Evolutionary conservation across 129 eudicot species (phyloP).

Genomic region (Arctium minus): DNA sequence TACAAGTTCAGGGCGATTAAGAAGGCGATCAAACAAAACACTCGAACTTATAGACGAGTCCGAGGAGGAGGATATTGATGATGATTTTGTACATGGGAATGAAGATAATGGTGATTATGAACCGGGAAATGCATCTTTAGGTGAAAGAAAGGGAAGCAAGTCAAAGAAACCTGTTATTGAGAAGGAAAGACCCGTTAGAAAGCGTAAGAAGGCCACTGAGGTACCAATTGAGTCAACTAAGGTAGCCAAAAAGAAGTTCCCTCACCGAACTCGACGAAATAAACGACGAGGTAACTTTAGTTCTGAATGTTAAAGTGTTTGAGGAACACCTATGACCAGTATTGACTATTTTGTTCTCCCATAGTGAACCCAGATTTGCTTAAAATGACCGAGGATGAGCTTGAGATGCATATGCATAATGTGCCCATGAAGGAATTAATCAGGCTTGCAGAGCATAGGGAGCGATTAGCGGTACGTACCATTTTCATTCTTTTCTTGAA

Average conservation of each 20-base stretch:
- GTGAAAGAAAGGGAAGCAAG: slow-evolving; percentile 29
- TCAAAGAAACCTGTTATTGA: slow-evolving; percentile 46
- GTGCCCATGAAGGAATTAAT: slow-evolving; percentile 64
- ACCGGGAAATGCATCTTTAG: slow-evolving; percentile 40
- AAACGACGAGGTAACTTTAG: slow-evolving; percentile 64
- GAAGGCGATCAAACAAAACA: slow-evolving; percentile 15
- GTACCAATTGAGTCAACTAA: slow-evolving; percentile 32
- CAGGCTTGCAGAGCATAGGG: slow-evolving; percentile 67
- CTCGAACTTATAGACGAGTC: slow-evolving; percentile 38
- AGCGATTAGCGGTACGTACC: slow-evolving; percentile 50
- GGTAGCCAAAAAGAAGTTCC: slow-evolving; percentile 55
- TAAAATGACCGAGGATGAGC: slow-evolving; percentile 64
- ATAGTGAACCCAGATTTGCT: slow-evolving; percentile 69
- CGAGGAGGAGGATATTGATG: slow-evolving; percentile 32
- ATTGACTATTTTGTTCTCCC: slow-evolving; percentile 3
- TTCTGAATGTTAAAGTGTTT: neutral
- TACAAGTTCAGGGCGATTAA: slow-evolving; percentile 31
- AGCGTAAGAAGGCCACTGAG: slow-evolving; percentile 54
- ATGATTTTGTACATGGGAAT: slow-evolving; percentile 19
- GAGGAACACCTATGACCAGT: neutral
- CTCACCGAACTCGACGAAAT: slow-evolving; percentile 66
- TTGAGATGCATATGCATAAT: slow-evolving; percentile 40
- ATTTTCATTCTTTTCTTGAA: neutral
- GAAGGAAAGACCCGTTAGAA: slow-evolving; percentile 57
- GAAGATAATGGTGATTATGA: slow-evolving; percentile 37